A percentile compares a stretch with the other conserved stretches of the same genome.
Evolutionary conservation across 1,139 yeast species (phyloP).

Genomic region (Yamadazyma atmosphaerica): DNA sequence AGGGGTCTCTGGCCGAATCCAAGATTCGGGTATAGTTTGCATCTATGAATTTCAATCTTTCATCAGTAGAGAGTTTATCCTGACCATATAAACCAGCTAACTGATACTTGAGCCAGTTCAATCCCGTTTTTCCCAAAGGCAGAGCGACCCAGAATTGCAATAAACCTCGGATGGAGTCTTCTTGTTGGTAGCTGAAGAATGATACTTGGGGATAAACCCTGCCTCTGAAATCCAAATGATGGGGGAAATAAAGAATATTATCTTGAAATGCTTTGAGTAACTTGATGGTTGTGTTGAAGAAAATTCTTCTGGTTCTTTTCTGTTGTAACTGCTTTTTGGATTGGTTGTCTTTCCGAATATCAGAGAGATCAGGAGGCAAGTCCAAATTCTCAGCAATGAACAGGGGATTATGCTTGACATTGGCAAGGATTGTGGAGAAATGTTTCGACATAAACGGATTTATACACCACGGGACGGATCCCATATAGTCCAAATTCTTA

Average conservation of each 20-base stretch:
- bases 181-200: conserved; percentile 35
- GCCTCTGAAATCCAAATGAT: conserved; percentile 43
- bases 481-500: conserved; percentile 29
- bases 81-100: conserved; percentile 38
- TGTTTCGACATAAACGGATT: conserved; percentile 26
- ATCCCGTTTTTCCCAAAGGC: conserved; percentile 37
- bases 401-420: not conserved
- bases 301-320: conserved; percentile 15
- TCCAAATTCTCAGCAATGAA: not conserved
- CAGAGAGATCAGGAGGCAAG: not conserved
- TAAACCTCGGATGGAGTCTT: conserved; percentile 35
- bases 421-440: conserved; percentile 12
- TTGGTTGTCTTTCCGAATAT: not conserved
- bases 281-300: conserved; percentile 2
- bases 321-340: not conserved
- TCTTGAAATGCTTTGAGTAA: conserved; percentile 27
- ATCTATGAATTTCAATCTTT: conserved; percentile 29
- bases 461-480: conserved; percentile 38
- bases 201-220: conserved; percentile 44
- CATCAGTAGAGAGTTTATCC: conserved; percentile 25
- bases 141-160: conserved; percentile 41
- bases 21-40: conserved; percentile 22
- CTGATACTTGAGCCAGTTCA: conserved; percentile 43
- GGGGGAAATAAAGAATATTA: conserved; percentile 40
- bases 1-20: conserved; percentile 31